Conservation (phyloP, 805 yeast genomes). For the Starmerella riodocensis region DNA sequence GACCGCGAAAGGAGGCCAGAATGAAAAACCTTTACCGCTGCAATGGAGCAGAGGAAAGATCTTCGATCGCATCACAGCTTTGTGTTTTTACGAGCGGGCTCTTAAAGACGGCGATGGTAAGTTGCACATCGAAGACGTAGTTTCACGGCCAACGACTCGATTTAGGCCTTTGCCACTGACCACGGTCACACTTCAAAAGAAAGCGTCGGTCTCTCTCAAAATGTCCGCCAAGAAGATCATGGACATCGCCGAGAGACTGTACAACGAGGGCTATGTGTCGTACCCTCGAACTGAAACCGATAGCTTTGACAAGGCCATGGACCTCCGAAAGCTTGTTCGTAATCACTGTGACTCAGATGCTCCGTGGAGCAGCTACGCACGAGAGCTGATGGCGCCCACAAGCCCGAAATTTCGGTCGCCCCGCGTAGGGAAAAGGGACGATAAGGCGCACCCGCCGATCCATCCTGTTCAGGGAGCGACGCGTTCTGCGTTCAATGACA, state of each 20-base stretch:
- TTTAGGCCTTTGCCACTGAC: slow-evolving; percentile 84
- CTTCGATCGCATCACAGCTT: slow-evolving; percentile 58
- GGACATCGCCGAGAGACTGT: slow-evolving; percentile 66
- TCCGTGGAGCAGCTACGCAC: slow-evolving; percentile 66
- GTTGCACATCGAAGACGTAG: slow-evolving; percentile 41
- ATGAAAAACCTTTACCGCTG: slow-evolving; percentile 27
- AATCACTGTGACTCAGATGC: slow-evolving; percentile 34
- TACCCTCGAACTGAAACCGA: slow-evolving; percentile 98
- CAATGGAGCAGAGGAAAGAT: slow-evolving; percentile 62
- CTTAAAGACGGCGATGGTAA: slow-evolving; percentile 32
- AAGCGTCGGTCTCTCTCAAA: slow-evolving; percentile 61
- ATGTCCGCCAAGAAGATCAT: slow-evolving; percentile 70
- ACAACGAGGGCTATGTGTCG: slow-evolving; percentile 74
- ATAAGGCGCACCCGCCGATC: slow-evolving; percentile 96
- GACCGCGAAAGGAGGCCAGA: slow-evolving; percentile 28
- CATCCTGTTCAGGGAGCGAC: slow-evolving; percentile 51
- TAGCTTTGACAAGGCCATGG: slow-evolving; percentile 63
- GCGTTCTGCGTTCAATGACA: slow-evolving; percentile 24
- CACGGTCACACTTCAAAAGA: slow-evolving; percentile 83
- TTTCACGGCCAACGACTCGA: slow-evolving; percentile 53
- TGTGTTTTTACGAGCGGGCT: slow-evolving; percentile 57
- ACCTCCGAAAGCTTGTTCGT: slow-evolving; percentile 46
- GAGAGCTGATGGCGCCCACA: slow-evolving; percentile 26
- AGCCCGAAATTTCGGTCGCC: slow-evolving; percentile 46
- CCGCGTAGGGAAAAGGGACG: slow-evolving; percentile 70